phyloP scores from a whole-genome alignment of 2,329 filamentous ascomycete species.

The Fusarium virguliforme region DNA sequence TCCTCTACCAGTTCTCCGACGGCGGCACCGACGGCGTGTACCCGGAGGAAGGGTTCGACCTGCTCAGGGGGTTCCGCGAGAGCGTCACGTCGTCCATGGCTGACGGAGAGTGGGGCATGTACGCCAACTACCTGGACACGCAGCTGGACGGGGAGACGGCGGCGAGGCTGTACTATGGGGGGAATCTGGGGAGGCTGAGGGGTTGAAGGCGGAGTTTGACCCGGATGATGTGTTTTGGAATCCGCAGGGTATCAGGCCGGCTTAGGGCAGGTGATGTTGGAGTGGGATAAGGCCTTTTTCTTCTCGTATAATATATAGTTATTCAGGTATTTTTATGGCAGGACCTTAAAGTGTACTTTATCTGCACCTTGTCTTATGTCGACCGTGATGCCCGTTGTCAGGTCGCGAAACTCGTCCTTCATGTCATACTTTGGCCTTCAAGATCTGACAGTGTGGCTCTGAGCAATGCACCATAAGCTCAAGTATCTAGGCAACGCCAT shows the following conservation, averaged over 20 bases:
- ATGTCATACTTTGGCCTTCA: no score
- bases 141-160: constrained; percentile 55
- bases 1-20: constrained; percentile 68
- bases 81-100: constrained; percentile 53
- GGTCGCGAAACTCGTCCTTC: neutral
- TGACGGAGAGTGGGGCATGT: constrained; percentile 57
- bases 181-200: constrained; percentile 54
- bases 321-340: no score
- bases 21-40: constrained; percentile 51
- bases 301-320: no score
- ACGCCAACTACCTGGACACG: constrained; percentile 61
- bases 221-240: constrained; percentile 60
- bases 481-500: neutral
- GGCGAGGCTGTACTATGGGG: constrained; percentile 57
- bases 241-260: constrained; percentile 54
- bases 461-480: no score
- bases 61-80: constrained; percentile 55
- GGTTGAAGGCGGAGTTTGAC: constrained; percentile 57
- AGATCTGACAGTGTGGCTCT: no score
- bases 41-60: constrained; percentile 54
- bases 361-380: neutral
- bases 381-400: neutral
- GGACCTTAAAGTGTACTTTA: neutral
- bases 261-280: neutral
- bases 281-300: neutral